Evolutionary conservation across 345 rosid genomes (phyloP), one percentile per base, ranked within the genome.

Genomic region (Murraya koenigii): DNA sequence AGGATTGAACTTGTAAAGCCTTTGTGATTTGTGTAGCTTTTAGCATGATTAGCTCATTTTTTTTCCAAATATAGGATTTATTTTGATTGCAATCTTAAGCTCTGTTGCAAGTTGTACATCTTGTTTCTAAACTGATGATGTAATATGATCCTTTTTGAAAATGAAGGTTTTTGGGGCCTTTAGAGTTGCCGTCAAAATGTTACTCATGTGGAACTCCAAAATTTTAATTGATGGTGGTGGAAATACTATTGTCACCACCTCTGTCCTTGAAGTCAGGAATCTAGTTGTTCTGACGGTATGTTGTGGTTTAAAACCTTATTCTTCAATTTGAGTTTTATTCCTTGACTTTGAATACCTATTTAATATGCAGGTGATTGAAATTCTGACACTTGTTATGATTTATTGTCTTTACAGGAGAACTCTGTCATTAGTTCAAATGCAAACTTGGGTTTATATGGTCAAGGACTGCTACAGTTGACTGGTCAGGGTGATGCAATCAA

Each of bases 121-220:
- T 7, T 76, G 11, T 75, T 78, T 75, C 32, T 32, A 11, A 36
- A 52, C 72, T 55, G 23, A 69, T 39, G n/a, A 26, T 75, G 77
- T 70, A 30, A 78, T 68, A 41, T 70, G 33, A 64, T 74, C 15
- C 38, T 64, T 44, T 77, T 75, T 72, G 11, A 74, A 78, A 82
- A 64, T 88, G 89, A 88, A 95, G 99, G 98, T 95, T 55, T 95
- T 58, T 87, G 99, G 99, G 66, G 99, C 99, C 78, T 90, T 95
- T 72, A 85, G 99, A 84, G 94, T 96, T 87, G 86, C 90, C 59
- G 86, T 92, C 44, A 96, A 96, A 87, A 94, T 96, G 91, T 82
- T 96, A 80, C 95, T 96, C 70, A 92, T 96, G 98, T 90, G 92
- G 95, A 96, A 96, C 88, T 94, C 99, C 73, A 85, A 85, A 74